Percentiles rank a stretch among this genome's conserved stretches.
phyloP scores from a whole-genome alignment of 768 basidiomycete genomes.

The Tulasnella sp. region DNA sequence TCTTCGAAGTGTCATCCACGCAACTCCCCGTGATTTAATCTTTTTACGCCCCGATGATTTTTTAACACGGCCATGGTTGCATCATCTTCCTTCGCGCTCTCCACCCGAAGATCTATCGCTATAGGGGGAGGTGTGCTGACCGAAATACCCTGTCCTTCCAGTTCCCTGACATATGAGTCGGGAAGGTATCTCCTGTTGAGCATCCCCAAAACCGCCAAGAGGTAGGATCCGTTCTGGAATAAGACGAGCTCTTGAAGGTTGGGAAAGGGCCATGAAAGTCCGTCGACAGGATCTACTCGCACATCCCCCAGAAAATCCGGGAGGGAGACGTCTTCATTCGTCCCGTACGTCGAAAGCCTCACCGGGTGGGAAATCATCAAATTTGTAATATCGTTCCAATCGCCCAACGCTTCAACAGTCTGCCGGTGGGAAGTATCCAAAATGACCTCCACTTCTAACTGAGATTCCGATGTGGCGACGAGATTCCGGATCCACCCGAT shows the following conservation, averaged over 20 bases:
- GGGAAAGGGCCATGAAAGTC: neutral
- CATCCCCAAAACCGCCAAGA: neutral
- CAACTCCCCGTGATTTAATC: conserved; percentile 61
- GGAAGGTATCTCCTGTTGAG: neutral
- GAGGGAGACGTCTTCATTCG: neutral
- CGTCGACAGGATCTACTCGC: neutral
- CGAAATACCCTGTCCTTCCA: neutral
- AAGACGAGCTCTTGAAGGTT: neutral
- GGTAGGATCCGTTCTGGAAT: neutral
- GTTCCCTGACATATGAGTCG: neutral
- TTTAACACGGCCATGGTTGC: neutral
- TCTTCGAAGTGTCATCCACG: no score
- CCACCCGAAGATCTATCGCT: neutral
- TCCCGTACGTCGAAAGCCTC: no score
- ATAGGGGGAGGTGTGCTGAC: neutral
- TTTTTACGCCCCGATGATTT: neutral
- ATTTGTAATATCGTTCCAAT: neutral
- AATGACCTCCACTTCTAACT: neutral
- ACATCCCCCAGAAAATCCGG: neutral
- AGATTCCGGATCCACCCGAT: neutral
- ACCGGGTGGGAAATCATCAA: no score
- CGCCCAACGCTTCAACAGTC: neutral
- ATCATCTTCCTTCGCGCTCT: neutral
- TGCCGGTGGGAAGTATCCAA: neutral
- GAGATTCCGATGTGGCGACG: neutral